phyloP scores from a whole-genome alignment of 73 alveolate genomes.

The Diophrys appendiculata region DNA sequence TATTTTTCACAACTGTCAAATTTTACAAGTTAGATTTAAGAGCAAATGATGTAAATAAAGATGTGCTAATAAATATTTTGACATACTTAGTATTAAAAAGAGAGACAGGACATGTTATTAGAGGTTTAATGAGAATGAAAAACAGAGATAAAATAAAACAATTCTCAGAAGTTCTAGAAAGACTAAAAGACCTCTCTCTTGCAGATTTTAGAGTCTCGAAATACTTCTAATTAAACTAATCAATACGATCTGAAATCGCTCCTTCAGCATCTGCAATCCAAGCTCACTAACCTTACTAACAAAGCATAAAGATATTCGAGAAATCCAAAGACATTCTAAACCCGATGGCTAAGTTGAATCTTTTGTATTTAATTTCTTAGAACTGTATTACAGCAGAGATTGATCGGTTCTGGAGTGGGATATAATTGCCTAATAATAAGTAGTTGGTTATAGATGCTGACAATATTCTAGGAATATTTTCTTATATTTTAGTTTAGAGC shows the following conservation, averaged over 20 bases:
- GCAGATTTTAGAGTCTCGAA: background rate
- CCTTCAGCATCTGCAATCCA: background rate
- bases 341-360: background rate
- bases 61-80: background rate
- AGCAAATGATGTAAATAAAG: slow-evolving; percentile 10
- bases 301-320: background rate
- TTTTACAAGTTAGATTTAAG: background rate
- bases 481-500: no score
- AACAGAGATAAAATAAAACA: no score
- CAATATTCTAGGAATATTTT: background rate
- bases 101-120: background rate
- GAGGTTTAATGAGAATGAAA: background rate
- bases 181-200: background rate
- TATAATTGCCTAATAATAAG: background rate
- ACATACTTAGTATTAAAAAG: background rate
- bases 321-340: background rate
- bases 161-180: background rate
- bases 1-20: slow-evolving; percentile 4
- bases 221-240: background rate
- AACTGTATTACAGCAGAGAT: background rate
- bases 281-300: background rate
- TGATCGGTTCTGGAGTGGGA: background rate
- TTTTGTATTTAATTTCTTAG: background rate
- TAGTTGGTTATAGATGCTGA: background rate
- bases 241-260: background rate